Conservation (phyloP, 768 basidiomycete genomes). For the Daedaleopsis sinensis region DNA sequence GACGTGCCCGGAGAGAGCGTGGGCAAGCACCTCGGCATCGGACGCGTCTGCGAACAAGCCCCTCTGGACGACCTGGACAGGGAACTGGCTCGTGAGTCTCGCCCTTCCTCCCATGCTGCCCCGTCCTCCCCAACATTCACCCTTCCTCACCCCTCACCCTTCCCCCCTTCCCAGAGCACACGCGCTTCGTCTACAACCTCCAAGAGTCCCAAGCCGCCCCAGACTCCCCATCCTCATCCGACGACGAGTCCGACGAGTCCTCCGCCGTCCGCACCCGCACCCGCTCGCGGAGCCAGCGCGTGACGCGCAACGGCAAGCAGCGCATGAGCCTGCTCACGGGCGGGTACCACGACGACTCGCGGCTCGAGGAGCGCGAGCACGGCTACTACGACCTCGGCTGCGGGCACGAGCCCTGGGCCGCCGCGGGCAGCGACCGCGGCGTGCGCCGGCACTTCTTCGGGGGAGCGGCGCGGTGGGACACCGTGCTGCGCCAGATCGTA, state of each 20-base stretch:
- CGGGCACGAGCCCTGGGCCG: slow-evolving; percentile 20
- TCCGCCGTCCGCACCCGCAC: slow-evolving; percentile 32
- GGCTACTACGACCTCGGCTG: slow-evolving; percentile 34
- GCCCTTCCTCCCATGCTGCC: background rate
- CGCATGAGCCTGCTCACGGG: slow-evolving; percentile 74
- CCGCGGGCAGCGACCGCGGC: slow-evolving; percentile 1
- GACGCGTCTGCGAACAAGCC: slow-evolving; percentile 47
- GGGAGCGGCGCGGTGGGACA: slow-evolving; percentile 43
- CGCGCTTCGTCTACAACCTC: slow-evolving; percentile 55
- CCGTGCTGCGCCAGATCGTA: slow-evolving; percentile 22
- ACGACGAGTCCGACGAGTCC: slow-evolving; percentile 34
- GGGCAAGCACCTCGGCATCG: slow-evolving; percentile 61
- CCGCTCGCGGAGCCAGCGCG: slow-evolving; percentile 16
- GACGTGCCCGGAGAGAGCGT: slow-evolving; percentile 77
- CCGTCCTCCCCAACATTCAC: background rate
- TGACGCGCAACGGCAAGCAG: slow-evolving; percentile 41
- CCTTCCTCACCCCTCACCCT: too few relatives aligned
- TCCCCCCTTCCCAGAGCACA: slow-evolving; percentile 57
- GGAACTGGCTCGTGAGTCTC: slow-evolving; percentile 64
- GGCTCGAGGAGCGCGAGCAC: slow-evolving; percentile 45
- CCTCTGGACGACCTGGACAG: slow-evolving; percentile 65
- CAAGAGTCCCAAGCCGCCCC: slow-evolving; percentile 35
- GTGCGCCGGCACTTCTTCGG: slow-evolving; percentile 59
- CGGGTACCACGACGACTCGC: slow-evolving; percentile 54
- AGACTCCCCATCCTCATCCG: slow-evolving; percentile 4